Evolutionary conservation across 1,284 basidiomycete genomes (phyloP), one percentile per base, ranked within the genome.

Genomic region (Leccinum angustisporum): DNA sequence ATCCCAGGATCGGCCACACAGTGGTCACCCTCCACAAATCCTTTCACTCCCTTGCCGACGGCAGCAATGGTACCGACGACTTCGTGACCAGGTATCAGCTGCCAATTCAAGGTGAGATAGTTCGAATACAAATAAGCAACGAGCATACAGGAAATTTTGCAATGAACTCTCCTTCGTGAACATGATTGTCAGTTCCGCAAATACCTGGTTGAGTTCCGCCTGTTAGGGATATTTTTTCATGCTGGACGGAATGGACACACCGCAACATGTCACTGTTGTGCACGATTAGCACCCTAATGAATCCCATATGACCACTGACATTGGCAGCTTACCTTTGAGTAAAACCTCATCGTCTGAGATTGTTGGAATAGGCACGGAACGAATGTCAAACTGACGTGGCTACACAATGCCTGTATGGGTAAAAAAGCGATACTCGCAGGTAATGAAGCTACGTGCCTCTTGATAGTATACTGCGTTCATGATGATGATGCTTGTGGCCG

Each of bases 61-160:
- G 85, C 80, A 34, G 83, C 83, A 60, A 94, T 78, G 8, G 76
- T 79, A 16, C 91, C 91, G 43, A 93, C 84, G 10, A 86, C 83
- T 76, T 94, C 91, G 72, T 93, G 92, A 14, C 91, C 91, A n/a
- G 90, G 90, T 58, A 92, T 87, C 58, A 92, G 81, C 86, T 89
- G 66, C 5, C 53, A 50, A 54, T 40, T 27, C 30, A n/a, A 53
- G 55, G 57, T 53, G 56, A 54, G 54, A 31, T 3, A 55, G 34
- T 57, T 21, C 18, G 13, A 50, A 61, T 31, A n/a, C 40, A 2
- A 61, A 51, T 46, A 51, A 51, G 9, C 10, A 51, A 40, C n/a
- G 46, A 21, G 13, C 58, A 33, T 58, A 86, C 86, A 34, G 89
- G 89, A 72, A 90, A 92, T 71, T 82, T 84, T 57, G 87, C 78